A percentile compares a stretch with the other conserved stretches of the same genome.
phyloP scores from a whole-genome alignment of 225 moss, liverwort and hornwort genomes.

The Physcomitrium patens region DNA sequence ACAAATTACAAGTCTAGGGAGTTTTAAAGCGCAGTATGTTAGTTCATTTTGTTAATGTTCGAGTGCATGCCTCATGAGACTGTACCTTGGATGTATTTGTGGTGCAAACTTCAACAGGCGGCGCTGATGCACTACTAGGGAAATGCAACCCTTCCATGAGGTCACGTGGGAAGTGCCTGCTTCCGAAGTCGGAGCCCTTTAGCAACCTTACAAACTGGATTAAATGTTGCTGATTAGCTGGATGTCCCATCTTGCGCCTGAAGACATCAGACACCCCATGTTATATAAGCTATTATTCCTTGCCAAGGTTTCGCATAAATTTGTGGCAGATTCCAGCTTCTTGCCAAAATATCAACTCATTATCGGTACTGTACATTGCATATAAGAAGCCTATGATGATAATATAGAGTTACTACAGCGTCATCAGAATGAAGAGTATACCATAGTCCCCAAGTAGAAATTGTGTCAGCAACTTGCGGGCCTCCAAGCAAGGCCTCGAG shows the following conservation, averaged over 20 bases:
- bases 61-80: conserved; percentile 4
- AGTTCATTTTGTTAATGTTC: background rate
- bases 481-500: conserved; percentile 65
- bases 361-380: background rate
- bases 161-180: conserved; percentile 51
- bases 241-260: conserved; percentile 59
- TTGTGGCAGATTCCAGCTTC: no score
- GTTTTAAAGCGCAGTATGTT: background rate
- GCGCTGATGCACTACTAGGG: conserved; percentile 34
- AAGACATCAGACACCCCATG: conserved; percentile 14
- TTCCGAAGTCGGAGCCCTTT: conserved; percentile 59
- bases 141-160: conserved; percentile 45
- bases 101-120: conserved; percentile 37
- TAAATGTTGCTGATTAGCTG: conserved; percentile 59
- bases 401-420: background rate
- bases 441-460: conserved; percentile 76
- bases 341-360: no score
- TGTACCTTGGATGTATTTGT: conserved; percentile 53
- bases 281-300: background rate
- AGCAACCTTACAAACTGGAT: conserved; percentile 53
- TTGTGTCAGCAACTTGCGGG: conserved; percentile 53
- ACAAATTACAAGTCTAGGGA: conserved; percentile 10
- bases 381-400: conserved; percentile 4
- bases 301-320: no score
- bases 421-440: conserved; percentile 31